phyloP scores from a whole-genome alignment of 441 rosid species.

The Macaranga tanarius region DNA sequence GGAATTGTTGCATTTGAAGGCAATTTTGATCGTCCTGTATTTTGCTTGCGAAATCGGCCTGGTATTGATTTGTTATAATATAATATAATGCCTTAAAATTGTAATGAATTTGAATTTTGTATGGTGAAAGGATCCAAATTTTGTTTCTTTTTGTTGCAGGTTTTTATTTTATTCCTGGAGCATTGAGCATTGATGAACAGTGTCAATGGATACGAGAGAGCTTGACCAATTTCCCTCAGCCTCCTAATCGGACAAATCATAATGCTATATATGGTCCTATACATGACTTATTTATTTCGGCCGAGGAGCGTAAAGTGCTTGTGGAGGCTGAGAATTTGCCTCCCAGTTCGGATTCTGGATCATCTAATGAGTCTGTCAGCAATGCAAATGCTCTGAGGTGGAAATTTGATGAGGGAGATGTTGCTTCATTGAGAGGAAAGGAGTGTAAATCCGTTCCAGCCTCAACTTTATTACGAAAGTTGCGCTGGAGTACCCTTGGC shows the following conservation, averaged over 20 bases:
- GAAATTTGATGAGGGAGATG: conserved; percentile 52
- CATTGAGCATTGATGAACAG: conserved; percentile 70
- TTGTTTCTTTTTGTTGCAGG: conserved; percentile 38
- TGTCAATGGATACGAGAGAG: conserved; percentile 81
- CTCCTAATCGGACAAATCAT: conserved; percentile 89
- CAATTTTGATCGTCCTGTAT: conserved; percentile 41
- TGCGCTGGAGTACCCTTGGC: conserved; percentile 94
- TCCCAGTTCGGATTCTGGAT: conserved; percentile 28
- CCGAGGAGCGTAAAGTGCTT: conserved; percentile 50
- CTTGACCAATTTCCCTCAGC: conserved; percentile 69
- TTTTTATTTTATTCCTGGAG: conserved; percentile 77
- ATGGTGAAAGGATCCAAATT: not conserved
- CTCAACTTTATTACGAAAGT: conserved; percentile 56
- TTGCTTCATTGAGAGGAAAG: conserved; percentile 32
- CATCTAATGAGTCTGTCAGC: conserved; percentile 24
- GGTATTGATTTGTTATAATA: conserved; percentile 43
- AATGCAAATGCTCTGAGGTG: conserved; percentile 37
- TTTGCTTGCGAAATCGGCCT: conserved; percentile 62
- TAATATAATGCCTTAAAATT: too few relatives aligned
- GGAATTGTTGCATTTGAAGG: conserved; percentile 39
- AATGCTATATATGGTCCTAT: conserved; percentile 80
- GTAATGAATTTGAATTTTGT: not conserved
- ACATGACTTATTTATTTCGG: conserved; percentile 55
- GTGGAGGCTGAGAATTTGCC: conserved; percentile 40
- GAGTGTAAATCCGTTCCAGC: conserved; percentile 47